Evolutionary conservation across 345 rosid species (phyloP).

Genomic region (Eucalyptus coolabah): DNA sequence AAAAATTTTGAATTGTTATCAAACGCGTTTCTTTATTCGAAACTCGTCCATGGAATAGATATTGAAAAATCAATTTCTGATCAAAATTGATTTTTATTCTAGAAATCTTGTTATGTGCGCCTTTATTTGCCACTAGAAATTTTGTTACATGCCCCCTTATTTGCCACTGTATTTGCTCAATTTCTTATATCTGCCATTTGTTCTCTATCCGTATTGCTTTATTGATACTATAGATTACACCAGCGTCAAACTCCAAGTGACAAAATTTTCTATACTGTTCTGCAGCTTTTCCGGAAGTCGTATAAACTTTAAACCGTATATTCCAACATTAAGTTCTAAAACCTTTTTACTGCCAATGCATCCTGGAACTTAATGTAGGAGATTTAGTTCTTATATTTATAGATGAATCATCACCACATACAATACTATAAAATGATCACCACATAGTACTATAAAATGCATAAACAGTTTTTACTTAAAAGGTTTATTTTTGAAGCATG

Average conservation of each 20-base stretch:
- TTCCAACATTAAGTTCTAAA: background rate
- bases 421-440: background rate
- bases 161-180: background rate
- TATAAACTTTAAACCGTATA: background rate
- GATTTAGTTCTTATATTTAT: background rate
- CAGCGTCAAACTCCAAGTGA: background rate
- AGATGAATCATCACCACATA: background rate
- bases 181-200: background rate
- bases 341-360: background rate
- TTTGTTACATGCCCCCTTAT: background rate
- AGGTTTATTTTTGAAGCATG: background rate
- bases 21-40: too few species aligned
- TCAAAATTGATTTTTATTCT: too few species aligned
- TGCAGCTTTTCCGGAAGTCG: background rate
- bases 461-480: background rate
- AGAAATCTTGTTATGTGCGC: too few species aligned
- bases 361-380: background rate
- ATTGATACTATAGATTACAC: background rate
- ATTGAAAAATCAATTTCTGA: too few species aligned
- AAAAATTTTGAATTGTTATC: too few species aligned
- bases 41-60: too few species aligned
- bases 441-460: background rate
- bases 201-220: background rate
- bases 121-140: too few species aligned
- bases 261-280: background rate